Evolutionary conservation across 164 flowering plant species (phyloP).

Genomic region (Annona squamosa): DNA sequence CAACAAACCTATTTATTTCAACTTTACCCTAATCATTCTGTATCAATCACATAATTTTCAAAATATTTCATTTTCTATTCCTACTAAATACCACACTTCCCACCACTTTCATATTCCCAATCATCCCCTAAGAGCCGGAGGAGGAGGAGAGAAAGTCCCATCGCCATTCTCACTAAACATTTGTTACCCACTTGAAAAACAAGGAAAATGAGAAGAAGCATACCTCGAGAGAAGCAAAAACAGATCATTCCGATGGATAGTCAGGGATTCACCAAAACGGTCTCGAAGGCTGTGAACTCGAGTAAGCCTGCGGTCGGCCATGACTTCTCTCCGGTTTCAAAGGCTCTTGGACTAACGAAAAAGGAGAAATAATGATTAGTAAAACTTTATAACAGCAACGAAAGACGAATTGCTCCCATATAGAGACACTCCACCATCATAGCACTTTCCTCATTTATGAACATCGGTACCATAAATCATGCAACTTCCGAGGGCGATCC

Average conservation of each 20-base stretch:
- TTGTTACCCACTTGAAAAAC: neutral
- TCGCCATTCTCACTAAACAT: too few relatives aligned
- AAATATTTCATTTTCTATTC: too few relatives aligned
- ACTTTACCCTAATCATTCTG: too few relatives aligned
- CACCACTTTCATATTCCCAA: too few relatives aligned
- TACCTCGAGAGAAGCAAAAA: constrained; percentile 23
- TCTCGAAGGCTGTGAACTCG: constrained; percentile 27
- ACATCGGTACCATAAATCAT: neutral
- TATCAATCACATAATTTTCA: too few relatives aligned
- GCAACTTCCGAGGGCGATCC: neutral
- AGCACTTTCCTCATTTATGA: neutral
- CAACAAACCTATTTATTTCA: too few relatives aligned
- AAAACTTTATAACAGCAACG: too few relatives aligned
- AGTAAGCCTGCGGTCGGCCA: constrained; percentile 19
- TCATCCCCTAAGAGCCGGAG: neutral
- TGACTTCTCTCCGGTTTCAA: constrained; percentile 6
- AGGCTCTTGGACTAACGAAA: neutral
- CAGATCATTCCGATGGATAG: constrained; percentile 23
- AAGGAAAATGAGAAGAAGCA: neutral
- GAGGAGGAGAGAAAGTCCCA: neutral
- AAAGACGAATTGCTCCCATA: neutral
- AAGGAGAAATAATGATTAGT: too few relatives aligned
- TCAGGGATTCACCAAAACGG: constrained; percentile 20
- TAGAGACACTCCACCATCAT: neutral
- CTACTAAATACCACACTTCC: too few relatives aligned